Evolutionary conservation across 2,329 filamentous ascomycete genomes (phyloP), one percentile per base, ranked within the genome.

Genomic region (Uncinocarpus reesii): DNA sequence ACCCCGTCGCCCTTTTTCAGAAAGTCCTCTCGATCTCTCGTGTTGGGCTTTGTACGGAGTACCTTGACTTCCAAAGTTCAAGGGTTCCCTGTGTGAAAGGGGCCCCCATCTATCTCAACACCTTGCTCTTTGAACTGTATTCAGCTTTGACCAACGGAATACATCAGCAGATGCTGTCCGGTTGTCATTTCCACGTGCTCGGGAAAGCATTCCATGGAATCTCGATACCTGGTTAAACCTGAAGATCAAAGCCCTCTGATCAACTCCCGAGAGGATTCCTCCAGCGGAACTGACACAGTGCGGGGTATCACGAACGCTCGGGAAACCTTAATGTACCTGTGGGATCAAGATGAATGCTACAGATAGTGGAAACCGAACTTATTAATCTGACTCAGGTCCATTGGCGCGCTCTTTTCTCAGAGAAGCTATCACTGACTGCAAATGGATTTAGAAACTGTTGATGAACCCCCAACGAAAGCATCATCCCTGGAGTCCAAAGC

Each of bases 71-170:
- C 13, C 36, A 4, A 16, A 28, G 2, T 26, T 10, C 3, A 41
- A n/a, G 45, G 36, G 6, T 47, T 26, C 36, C 45, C 4, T 41
- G 45, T 15, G 29, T 7, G 26, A 23, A 16, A 31, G 35, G 26
- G 36, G 26, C 28, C 18, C n/a, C n/a, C n/a, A n/a, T n/a, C n/a
- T n/a, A 34, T 15, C 23, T 31, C 3, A 7, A 24, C 31, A 15
- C 34, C 35, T 26, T 29, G 34, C 23, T n/a, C n/a, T 28, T 47
- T 41, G 45, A 47, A 47, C 44, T 40, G 36, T 47, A 47, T 15
- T 47, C 45, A 32, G 45, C 45, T 47, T 47, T 47, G 45, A 41
- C 45, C 36, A 47, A 34, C 42, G 42, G 42, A 37, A 13, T 20
- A 6, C 28, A 32, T 20, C 24, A 29, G n/a, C 11, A 16, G 18